These are phyloP conservation scores for Tricholoma saponaceum DNA, from an alignment of 768 basidiomycete species.

Conservation along the genomic window DNA sequence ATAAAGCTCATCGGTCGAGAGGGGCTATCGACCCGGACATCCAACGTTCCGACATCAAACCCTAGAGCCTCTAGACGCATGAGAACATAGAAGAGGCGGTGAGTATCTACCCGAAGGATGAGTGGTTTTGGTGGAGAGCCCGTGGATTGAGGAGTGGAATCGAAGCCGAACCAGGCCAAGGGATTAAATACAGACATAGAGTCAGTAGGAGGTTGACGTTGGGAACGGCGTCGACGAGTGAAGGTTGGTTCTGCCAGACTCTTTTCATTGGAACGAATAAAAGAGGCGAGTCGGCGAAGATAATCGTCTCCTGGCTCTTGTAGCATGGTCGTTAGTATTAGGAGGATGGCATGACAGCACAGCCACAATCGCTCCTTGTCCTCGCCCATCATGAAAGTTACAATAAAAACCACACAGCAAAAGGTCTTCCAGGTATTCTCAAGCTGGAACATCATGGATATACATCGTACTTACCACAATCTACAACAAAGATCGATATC, in stretches of 20 bases:
- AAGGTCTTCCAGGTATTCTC: conserved; percentile 77
- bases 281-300: conserved; percentile 62
- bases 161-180: conserved; percentile 52
- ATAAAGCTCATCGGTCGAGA: conserved; percentile 76
- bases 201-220: conserved; percentile 23
- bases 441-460: background rate
- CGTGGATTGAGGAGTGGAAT: conserved; percentile 24
- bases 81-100: conserved; percentile 85
- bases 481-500: conserved; percentile 59
- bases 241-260: conserved; percentile 65
- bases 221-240: conserved; percentile 44
- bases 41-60: conserved; percentile 74
- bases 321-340: conserved; percentile 27
- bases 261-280: conserved; percentile 69
- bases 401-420: conserved; percentile 92
- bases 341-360: conserved; percentile 9
- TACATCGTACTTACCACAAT: background rate
- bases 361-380: conserved; percentile 20
- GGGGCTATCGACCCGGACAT: conserved; percentile 68
- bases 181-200: conserved; percentile 52
- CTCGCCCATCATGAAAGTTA: conserved; percentile 75
- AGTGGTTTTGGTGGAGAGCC: conserved; percentile 49
- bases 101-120: conserved; percentile 66
- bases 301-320: conserved; percentile 72
- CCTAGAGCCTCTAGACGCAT: conserved; percentile 82